Conservation (phyloP, 768 basidiomycete genomes). For the Leccinum subgranulosum region DNA sequence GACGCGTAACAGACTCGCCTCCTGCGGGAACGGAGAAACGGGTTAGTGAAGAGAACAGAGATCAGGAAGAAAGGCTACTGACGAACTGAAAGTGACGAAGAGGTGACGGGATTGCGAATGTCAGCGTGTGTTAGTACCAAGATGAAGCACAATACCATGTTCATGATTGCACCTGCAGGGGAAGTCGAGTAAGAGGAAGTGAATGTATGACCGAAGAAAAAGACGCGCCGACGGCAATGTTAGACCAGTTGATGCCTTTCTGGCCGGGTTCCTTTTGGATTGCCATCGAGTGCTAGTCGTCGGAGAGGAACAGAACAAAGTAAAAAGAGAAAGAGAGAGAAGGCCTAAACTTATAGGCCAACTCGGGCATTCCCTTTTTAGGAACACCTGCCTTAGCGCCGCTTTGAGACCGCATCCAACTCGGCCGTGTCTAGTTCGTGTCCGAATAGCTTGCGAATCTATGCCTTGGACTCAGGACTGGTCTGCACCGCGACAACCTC, state of each 20-base stretch:
- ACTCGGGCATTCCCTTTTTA: neutral
- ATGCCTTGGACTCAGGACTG: neutral
- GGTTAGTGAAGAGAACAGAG: conserved; percentile 8
- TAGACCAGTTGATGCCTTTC: conserved; percentile 91
- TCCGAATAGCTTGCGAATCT: neutral
- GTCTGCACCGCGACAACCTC: neutral
- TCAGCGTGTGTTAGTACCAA: conserved; percentile 17
- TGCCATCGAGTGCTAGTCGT: conserved; percentile 53
- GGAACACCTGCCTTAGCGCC: neutral
- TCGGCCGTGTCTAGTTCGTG: neutral
- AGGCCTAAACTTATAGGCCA: conserved; percentile 1
- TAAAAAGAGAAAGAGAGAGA: conserved; percentile 2
- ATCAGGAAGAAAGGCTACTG: conserved; percentile 11
- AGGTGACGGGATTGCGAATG: conserved; percentile 5
- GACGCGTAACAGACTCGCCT: conserved; percentile 50
- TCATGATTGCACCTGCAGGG: conserved; percentile 87
- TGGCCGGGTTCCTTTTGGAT: conserved; percentile 84
- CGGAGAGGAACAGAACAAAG: conserved; percentile 12
- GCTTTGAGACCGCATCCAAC: neutral
- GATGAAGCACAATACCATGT: conserved; percentile 70
- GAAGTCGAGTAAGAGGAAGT: conserved; percentile 11
- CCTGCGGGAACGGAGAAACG: conserved; percentile 40
- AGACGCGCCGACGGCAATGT: conserved; percentile 86
- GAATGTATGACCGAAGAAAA: conserved; percentile 19
- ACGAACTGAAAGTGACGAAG: conserved; percentile 42